Evolutionary conservation across 2,329 filamentous ascomycete species (phyloP).

Genomic region (Fusarium udum): DNA sequence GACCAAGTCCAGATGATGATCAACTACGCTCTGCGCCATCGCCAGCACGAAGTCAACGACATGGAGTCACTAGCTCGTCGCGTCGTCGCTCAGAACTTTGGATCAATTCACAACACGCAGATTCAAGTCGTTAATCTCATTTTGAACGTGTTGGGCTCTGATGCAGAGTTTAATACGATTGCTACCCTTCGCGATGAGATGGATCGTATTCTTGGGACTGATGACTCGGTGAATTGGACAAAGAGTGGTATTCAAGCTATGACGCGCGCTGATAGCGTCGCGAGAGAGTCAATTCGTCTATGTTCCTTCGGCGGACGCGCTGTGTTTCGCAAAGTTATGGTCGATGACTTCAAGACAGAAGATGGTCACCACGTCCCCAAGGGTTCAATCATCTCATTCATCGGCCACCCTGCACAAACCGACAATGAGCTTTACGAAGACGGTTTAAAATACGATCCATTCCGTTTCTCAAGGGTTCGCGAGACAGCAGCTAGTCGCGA

Average conservation of each 20-base stretch:
- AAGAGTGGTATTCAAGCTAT: slow-evolving; percentile 51
- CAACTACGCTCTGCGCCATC: slow-evolving; percentile 50
- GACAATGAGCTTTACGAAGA: slow-evolving; percentile 48
- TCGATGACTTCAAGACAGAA: slow-evolving; percentile 44
- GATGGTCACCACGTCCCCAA: slow-evolving; percentile 47
- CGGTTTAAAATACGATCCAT: slow-evolving; percentile 52
- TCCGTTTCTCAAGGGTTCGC: slow-evolving; percentile 51
- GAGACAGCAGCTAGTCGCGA: slow-evolving; percentile 36
- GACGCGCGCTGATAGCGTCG: slow-evolving; percentile 52
- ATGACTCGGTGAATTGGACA: slow-evolving; percentile 48
- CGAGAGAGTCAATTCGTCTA: slow-evolving; percentile 55
- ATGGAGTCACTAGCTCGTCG: slow-evolving; percentile 46
- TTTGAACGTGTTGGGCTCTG: slow-evolving; percentile 49
- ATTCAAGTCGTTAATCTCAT: slow-evolving; percentile 54
- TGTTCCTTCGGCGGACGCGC: slow-evolving; percentile 46
- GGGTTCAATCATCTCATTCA: slow-evolving; percentile 47
- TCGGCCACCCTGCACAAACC: slow-evolving; percentile 44
- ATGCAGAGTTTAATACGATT: slow-evolving; percentile 51
- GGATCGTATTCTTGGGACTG: slow-evolving; percentile 41
- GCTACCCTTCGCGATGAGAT: slow-evolving; percentile 51
- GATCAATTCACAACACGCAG: slow-evolving; percentile 52
- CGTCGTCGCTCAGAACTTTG: slow-evolving; percentile 49
- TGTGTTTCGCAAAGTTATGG: slow-evolving; percentile 44
- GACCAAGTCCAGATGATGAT: slow-evolving; percentile 57
- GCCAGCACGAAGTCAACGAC: slow-evolving; percentile 49